Evolutionary conservation across 805 yeast species (phyloP).

Genomic region (Lachancea sp.): DNA sequence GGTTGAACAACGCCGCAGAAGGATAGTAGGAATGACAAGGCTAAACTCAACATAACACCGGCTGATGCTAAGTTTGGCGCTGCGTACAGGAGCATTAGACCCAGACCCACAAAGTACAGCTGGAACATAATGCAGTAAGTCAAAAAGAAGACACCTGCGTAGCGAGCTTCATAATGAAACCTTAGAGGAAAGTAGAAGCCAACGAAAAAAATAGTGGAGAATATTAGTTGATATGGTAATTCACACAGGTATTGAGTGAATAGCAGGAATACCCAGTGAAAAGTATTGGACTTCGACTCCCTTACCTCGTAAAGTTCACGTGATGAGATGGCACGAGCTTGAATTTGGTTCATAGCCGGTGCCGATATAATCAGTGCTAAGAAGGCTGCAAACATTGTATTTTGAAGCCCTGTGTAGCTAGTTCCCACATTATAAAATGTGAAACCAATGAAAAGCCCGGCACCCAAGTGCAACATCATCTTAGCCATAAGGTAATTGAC

Average conservation of each 20-base stretch:
- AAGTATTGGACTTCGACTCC: constrained; percentile 65
- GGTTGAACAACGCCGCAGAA: constrained; percentile 70
- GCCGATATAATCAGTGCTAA: constrained; percentile 51
- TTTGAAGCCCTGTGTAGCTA: constrained; percentile 48
- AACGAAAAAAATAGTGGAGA: constrained; percentile 47
- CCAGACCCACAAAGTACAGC: constrained; percentile 43
- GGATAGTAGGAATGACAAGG: constrained; percentile 51
- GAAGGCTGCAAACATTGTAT: constrained; percentile 54
- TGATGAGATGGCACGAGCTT: constrained; percentile 48
- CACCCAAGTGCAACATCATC: constrained; percentile 40
- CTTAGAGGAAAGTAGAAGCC: constrained; percentile 47
- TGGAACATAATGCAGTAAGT: constrained; percentile 42
- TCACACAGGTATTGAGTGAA: constrained; percentile 51
- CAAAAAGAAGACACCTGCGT: constrained; percentile 44
- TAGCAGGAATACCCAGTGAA: constrained; percentile 60
- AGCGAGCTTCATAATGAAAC: constrained; percentile 36
- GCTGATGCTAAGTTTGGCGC: constrained; percentile 66
- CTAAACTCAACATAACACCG: constrained; percentile 49
- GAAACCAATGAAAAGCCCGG: constrained; percentile 67
- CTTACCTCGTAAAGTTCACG: constrained; percentile 65
- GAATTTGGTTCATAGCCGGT: constrained; percentile 56
- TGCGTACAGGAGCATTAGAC: constrained; percentile 47
- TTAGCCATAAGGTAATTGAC: constrained; percentile 59
- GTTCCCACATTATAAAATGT: constrained; percentile 55
- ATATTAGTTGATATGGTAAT: constrained; percentile 49